phyloP scores from a whole-genome alignment of 768 basidiomycete genomes.

The Podaxis sp. region DNA sequence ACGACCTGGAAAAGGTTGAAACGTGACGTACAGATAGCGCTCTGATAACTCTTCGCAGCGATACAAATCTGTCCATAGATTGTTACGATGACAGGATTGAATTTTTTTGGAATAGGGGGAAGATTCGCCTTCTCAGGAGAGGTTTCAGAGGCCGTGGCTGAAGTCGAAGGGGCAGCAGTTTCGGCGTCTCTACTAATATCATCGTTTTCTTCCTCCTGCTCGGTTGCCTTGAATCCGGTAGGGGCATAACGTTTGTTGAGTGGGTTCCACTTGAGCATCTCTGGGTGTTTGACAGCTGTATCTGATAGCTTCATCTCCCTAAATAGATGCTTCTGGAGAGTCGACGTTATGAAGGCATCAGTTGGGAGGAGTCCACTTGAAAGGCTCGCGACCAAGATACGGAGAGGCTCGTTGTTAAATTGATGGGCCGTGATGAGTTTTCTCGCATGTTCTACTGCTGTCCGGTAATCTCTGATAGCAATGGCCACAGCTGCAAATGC shows the following conservation, averaged over 20 bases:
- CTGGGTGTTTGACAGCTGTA: slow-evolving; percentile 57
- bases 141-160: neutral
- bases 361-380: slow-evolving; percentile 66
- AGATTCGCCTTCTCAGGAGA: slow-evolving; percentile 11
- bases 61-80: slow-evolving; percentile 83
- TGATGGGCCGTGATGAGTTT: slow-evolving; percentile 73
- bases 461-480: slow-evolving; percentile 44
- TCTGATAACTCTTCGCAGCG: slow-evolving; percentile 84
- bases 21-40: slow-evolving; percentile 75
- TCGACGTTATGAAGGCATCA: slow-evolving; percentile 72
- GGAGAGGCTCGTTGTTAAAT: slow-evolving; percentile 83
- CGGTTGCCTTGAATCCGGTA: slow-evolving; percentile 32
- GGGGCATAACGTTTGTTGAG: slow-evolving; percentile 54
- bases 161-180: slow-evolving; percentile 14
- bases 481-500: slow-evolving; percentile 64
- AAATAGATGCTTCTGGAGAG: slow-evolving; percentile 79
- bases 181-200: slow-evolving; percentile 28
- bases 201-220: slow-evolving; percentile 24
- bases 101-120: slow-evolving; percentile 55
- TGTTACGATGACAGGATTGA: slow-evolving; percentile 65
- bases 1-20: neutral
- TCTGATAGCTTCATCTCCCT: slow-evolving; percentile 75
- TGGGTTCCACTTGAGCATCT: slow-evolving; percentile 57
- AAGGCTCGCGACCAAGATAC: slow-evolving; percentile 70
- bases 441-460: slow-evolving; percentile 71